phyloP scores from a whole-genome alignment of 306 rosid species.

The Corylus avellana region DNA sequence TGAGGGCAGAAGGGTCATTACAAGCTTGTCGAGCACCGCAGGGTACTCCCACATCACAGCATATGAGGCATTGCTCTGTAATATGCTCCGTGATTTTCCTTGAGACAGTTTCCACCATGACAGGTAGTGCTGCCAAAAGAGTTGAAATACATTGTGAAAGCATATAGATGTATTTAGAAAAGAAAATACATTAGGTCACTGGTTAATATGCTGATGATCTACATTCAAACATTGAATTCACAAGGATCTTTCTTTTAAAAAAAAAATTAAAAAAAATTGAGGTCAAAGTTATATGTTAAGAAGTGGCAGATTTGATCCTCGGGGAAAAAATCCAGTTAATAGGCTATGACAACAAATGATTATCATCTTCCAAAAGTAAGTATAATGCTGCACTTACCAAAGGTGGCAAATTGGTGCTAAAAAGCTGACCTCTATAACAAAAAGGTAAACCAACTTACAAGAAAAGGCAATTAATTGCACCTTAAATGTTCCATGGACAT shows the following conservation, averaged over 20 bases:
- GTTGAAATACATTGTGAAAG: conserved; percentile 25
- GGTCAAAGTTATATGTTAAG: neutral
- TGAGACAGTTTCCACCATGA: conserved; percentile 72
- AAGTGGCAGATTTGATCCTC: neutral
- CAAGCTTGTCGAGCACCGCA: conserved; percentile 92
- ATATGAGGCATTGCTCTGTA: conserved; percentile 89
- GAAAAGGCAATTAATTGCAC: neutral
- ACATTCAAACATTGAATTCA: neutral
- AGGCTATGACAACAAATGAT: neutral
- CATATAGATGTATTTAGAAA: neutral
- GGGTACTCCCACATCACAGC: conserved; percentile 95
- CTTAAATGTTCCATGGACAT: neutral
- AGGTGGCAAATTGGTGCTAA: neutral
- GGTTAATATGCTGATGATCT: neutral
- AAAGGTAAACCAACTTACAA: neutral
- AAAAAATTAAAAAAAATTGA: neutral
- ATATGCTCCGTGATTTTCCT: conserved; percentile 83
- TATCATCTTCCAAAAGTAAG: neutral
- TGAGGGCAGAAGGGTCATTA: conserved; percentile 85
- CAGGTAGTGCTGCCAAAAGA: conserved; percentile 81
- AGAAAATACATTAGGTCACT: neutral
- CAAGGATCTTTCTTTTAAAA: neutral
- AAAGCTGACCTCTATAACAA: neutral
- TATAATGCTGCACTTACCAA: neutral
- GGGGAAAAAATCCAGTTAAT: neutral